These are phyloP conservation scores for Nymphaea colorata DNA, from an alignment of 164 flowering plant species.

Conservation along the genomic window DNA sequence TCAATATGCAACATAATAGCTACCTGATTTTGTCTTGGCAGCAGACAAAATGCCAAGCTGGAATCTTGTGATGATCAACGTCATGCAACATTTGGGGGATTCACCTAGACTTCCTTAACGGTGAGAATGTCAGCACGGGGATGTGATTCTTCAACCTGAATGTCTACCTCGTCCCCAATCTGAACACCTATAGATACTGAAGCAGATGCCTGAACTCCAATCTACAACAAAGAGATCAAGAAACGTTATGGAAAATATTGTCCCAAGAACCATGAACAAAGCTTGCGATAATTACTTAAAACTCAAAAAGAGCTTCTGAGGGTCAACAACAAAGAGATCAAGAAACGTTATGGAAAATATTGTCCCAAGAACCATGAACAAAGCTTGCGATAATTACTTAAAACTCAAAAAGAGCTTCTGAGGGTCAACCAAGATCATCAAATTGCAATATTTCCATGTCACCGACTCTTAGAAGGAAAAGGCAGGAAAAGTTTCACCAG, in stretches of 20 bases:
- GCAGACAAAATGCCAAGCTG: background rate
- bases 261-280: too few relatives aligned
- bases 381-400: too few relatives aligned
- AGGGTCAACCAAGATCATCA: too few relatives aligned
- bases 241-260: background rate
- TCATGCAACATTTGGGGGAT: background rate
- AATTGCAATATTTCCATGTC: too few relatives aligned
- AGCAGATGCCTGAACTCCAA: constrained; percentile 77
- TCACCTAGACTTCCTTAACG: constrained; percentile 37
- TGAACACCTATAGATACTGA: constrained; percentile 63
- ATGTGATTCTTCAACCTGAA: constrained; percentile 77
- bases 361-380: too few relatives aligned
- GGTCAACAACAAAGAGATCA: constrained; percentile 8
- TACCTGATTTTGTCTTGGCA: background rate
- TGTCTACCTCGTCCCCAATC: constrained; percentile 78
- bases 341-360: background rate
- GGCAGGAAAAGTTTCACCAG: too few relatives aligned
- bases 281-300: too few relatives aligned
- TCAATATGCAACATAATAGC: background rate
- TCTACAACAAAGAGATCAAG: constrained; percentile 28
- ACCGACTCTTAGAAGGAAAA: too few relatives aligned
- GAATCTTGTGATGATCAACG: background rate
- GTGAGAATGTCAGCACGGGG: constrained; percentile 73
- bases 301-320: too few relatives aligned
- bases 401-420: too few relatives aligned